Conservation (phyloP, 2,329 filamentous ascomycete genomes). For the Zymoseptoria tritici region DNA sequence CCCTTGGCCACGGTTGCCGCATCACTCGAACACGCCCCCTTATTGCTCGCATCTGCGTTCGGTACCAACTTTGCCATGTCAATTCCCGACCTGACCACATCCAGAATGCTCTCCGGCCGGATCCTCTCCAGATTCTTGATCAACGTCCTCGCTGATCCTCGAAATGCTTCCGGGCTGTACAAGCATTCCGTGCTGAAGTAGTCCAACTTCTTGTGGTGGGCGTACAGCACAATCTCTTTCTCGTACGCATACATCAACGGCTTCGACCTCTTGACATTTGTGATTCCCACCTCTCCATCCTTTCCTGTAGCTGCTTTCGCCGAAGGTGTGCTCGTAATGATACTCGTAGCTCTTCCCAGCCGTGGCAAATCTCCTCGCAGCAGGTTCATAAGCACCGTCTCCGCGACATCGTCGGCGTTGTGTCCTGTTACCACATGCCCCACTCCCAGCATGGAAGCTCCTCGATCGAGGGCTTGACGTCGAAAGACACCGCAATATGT, state of each 20-base stretch:
- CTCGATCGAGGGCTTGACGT: constrained; percentile 85
- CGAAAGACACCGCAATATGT: constrained; percentile 97
- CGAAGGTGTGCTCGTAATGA: constrained; percentile 60
- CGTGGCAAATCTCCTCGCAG: constrained; percentile 83
- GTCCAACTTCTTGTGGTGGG: constrained; percentile 91
- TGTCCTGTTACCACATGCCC: constrained; percentile 94
- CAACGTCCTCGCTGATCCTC: constrained; percentile 79
- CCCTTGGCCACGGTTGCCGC: constrained; percentile 22
- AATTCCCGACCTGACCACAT: constrained; percentile 90
- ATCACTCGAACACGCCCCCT: constrained; percentile 39
- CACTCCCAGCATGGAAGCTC: constrained; percentile 78
- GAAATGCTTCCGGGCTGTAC: constrained; percentile 93
- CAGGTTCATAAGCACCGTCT: constrained; percentile 97
- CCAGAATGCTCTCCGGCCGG: constrained; percentile 84
- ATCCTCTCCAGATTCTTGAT: constrained; percentile 96
- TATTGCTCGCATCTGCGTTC: constrained; percentile 41
- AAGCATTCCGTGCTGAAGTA: constrained; percentile 99
- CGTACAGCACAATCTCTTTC: constrained; percentile 97
- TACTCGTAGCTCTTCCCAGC: constrained; percentile 79
- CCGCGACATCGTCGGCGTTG: constrained; percentile 94
- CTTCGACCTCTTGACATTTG: constrained; percentile 90
- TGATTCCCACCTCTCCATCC: constrained; percentile 46
- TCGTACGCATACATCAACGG: constrained; percentile 97
- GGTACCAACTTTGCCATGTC: constrained; percentile 90
- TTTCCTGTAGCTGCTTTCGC: constrained; percentile 13